Percentiles rank a stretch among this genome's conserved stretches.
These are phyloP conservation scores for Xylaria sp. DNA, from an alignment of 2,329 filamentous ascomycete species.

Conservation along the genomic window DNA sequence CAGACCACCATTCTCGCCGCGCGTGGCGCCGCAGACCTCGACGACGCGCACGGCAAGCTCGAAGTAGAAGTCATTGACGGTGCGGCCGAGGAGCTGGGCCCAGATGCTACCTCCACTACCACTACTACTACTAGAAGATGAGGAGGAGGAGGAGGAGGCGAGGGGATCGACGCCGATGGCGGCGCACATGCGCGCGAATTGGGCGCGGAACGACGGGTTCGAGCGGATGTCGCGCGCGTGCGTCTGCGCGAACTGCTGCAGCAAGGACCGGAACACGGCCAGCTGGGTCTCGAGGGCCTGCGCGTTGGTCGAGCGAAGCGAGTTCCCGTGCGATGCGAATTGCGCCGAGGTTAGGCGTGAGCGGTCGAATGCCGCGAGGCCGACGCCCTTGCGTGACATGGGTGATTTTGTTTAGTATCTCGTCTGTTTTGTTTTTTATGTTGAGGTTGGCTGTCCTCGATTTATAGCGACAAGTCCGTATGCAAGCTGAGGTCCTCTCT, in stretches of 20 bases:
- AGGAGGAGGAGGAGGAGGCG: conserved; percentile 61
- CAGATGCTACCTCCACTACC: conserved; percentile 77
- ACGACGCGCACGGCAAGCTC: conserved; percentile 96
- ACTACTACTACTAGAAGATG: conserved; percentile 62
- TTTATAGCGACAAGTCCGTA: not conserved
- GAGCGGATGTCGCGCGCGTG: conserved; percentile 97
- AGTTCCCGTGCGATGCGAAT: conserved; percentile 89
- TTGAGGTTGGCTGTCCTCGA: not conserved
- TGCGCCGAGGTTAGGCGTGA: conserved; percentile 86
- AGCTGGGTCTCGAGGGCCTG: conserved; percentile 91
- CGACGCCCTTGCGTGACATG: conserved; percentile 85
- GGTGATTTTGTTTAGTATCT: conserved; percentile 5
- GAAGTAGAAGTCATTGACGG: conserved; percentile 98
- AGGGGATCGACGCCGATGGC: conserved; percentile 96
- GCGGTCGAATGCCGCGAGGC: conserved; percentile 89
- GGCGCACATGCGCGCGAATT: conserved; percentile 98
- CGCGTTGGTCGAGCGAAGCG: conserved; percentile 85
- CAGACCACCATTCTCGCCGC: conserved; percentile 91
- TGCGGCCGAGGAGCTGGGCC: conserved; percentile 90
- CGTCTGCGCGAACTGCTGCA: conserved; percentile 94
- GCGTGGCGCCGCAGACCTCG: conserved; percentile 87
- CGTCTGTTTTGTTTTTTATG: not conserved
- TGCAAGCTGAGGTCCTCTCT: not conserved
- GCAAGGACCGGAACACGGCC: conserved; percentile 91
- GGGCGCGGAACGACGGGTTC: conserved; percentile 92